phyloP scores from a whole-genome alignment of 345 rosid species.

The Heritiera littoralis region DNA sequence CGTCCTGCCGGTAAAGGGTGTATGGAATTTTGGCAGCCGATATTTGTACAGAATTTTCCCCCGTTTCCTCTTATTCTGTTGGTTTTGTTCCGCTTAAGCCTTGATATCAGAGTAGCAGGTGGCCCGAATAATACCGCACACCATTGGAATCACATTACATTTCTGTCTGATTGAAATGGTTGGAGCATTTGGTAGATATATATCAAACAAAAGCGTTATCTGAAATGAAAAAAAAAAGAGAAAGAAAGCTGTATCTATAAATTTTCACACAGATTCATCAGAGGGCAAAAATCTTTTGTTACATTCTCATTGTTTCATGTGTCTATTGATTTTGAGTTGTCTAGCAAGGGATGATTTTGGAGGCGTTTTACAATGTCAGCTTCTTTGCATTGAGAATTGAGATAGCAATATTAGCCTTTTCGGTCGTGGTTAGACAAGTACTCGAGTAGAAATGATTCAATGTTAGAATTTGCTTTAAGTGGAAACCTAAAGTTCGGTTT shows the following conservation, averaged over 20 bases:
- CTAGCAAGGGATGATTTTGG: background rate
- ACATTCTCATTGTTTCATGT: background rate
- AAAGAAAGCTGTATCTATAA: conserved; percentile 39
- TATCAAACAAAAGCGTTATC: conserved; percentile 32
- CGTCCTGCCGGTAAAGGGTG: conserved; percentile 41
- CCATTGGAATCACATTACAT: conserved; percentile 26
- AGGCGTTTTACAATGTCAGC: background rate
- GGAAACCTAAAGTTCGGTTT: too few relatives aligned
- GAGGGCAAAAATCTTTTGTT: conserved; percentile 6
- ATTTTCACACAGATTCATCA: conserved; percentile 32
- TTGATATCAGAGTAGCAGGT: conserved; percentile 37
- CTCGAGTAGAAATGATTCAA: too few relatives aligned
- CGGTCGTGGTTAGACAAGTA: too few relatives aligned
- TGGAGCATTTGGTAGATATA: conserved; percentile 41
- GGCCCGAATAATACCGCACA: conserved; percentile 41
- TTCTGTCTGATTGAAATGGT: conserved; percentile 23
- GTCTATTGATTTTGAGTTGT: background rate
- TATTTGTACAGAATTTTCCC: conserved; percentile 47
- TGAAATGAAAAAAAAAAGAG: conserved; percentile 29
- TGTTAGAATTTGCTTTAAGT: too few relatives aligned
- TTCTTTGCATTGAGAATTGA: too few relatives aligned
- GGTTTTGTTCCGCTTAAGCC: conserved; percentile 20
- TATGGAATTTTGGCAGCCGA: conserved; percentile 45
- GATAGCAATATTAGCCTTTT: too few relatives aligned
- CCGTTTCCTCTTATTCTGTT: conserved; percentile 1